Evolutionary conservation across 106 monocot genomes (phyloP).

Genomic region (Agapanthus africanus): DNA sequence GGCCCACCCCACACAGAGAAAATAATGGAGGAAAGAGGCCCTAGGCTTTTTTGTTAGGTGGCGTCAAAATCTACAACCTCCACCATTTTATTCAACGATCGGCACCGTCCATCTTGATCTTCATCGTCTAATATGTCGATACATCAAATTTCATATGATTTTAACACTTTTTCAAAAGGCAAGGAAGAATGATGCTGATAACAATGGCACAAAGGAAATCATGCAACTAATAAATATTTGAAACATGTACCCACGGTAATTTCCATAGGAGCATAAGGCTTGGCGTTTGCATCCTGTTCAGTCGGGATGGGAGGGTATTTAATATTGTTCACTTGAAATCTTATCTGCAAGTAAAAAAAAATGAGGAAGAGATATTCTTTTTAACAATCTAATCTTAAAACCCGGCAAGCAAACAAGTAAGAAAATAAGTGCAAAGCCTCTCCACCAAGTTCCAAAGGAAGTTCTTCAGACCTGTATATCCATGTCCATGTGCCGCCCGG

Average conservation of each 20-base stretch:
- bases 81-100: too few species aligned
- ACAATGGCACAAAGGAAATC: too few species aligned
- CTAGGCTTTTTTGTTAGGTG: too few species aligned
- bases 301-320: constrained; percentile 75
- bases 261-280: constrained; percentile 87
- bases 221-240: too few species aligned
- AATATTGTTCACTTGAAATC: constrained; percentile 55
- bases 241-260: constrained; percentile 79
- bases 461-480: constrained; percentile 19
- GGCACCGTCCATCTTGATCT: too few species aligned
- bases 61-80: too few species aligned
- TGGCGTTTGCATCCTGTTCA: constrained; percentile 57
- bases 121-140: too few species aligned
- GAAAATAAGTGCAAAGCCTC: constrained; percentile 39
- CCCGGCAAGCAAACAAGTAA: neutral
- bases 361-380: neutral
- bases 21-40: too few species aligned
- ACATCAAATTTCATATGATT: too few species aligned
- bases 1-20: too few species aligned
- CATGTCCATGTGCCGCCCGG: constrained; percentile 79
- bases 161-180: too few species aligned
- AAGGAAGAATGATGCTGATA: too few species aligned
- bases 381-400: neutral
- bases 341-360: constrained; percentile 36
- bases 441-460: constrained; percentile 55